Conservation (phyloP, 306 rosid species). For the Cucurbita argyrosperma region DNA sequence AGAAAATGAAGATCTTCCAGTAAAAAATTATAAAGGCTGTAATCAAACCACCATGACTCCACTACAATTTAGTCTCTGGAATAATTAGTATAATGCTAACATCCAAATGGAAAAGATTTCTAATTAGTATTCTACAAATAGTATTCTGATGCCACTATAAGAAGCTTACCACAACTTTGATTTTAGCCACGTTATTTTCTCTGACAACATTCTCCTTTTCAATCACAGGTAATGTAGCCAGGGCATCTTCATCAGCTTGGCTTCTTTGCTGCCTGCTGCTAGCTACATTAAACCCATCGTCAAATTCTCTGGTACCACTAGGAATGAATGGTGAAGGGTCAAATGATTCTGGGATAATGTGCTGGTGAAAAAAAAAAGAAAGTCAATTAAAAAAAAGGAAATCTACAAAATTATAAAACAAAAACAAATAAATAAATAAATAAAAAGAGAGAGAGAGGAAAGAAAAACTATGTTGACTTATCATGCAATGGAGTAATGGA, state of each 20-base stretch:
- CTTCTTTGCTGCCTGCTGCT: constrained; percentile 42
- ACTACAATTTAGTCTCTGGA: background rate
- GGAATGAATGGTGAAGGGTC: constrained; percentile 91
- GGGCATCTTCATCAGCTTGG: constrained; percentile 39
- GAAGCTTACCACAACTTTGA: constrained; percentile 93
- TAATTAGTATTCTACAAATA: background rate
- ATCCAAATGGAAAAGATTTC: background rate
- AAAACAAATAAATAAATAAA: background rate
- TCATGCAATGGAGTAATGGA: background rate
- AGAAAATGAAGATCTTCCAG: background rate
- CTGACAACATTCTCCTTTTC: constrained; percentile 52
- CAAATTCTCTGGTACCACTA: constrained; percentile 46
- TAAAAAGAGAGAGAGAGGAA: background rate
- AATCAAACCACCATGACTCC: background rate
- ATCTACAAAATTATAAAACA: background rate
- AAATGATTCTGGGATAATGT: constrained; percentile 73
- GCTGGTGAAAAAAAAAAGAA: constrained; percentile 40
- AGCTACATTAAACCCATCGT: constrained; percentile 38
- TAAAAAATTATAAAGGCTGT: background rate
- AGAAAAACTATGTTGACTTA: background rate
- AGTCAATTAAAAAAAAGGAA: constrained; percentile 9
- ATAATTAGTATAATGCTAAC: background rate
- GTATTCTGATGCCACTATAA: background rate
- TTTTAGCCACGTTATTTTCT: constrained; percentile 84
- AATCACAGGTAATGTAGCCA: constrained; percentile 27